phyloP scores from a whole-genome alignment of 352 stramenopile species.

The Pythium volutum region DNA sequence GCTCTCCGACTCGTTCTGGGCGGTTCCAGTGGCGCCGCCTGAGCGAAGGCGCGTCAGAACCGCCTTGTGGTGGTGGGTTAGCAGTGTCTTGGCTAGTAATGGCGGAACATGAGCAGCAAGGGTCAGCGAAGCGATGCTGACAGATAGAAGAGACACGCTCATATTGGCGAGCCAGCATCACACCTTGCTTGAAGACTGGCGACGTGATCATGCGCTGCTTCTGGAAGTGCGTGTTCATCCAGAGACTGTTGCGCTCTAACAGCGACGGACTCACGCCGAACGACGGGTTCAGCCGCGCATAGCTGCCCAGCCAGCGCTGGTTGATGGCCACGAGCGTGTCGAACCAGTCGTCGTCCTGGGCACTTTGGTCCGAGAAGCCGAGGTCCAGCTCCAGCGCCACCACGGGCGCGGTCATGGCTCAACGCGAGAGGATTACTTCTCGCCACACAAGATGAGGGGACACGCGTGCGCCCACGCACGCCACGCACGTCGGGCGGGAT shows the following conservation, averaged over 20 bases:
- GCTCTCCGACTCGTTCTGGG: constrained; percentile 46
- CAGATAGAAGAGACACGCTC: no score
- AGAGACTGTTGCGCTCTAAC: constrained; percentile 67
- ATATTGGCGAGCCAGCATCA: no score
- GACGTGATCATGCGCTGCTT: constrained; percentile 70
- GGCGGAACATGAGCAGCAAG: background rate
- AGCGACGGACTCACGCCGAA: constrained; percentile 54
- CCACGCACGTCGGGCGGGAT: background rate
- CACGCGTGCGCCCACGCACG: background rate
- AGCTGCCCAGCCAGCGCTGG: constrained; percentile 62
- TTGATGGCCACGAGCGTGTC: constrained; percentile 56
- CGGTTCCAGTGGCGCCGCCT: constrained; percentile 12
- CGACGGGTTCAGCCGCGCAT: constrained; percentile 48
- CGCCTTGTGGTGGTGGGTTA: constrained; percentile 51
- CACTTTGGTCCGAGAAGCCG: constrained; percentile 31
- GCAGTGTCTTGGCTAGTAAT: constrained; percentile 46
- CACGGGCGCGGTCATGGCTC: constrained; percentile 2
- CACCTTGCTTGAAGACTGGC: constrained; percentile 52
- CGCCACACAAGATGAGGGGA: background rate
- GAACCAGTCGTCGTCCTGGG: constrained; percentile 39
- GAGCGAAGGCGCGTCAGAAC: constrained; percentile 39
- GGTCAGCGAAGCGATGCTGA: background rate
- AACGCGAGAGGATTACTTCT: background rate
- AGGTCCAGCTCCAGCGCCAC: constrained; percentile 40
- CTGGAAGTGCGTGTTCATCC: constrained; percentile 83